phyloP scores from a whole-genome alignment of 495 filamentous ascomycete species.

The Astrothelium macrocarpum region DNA sequence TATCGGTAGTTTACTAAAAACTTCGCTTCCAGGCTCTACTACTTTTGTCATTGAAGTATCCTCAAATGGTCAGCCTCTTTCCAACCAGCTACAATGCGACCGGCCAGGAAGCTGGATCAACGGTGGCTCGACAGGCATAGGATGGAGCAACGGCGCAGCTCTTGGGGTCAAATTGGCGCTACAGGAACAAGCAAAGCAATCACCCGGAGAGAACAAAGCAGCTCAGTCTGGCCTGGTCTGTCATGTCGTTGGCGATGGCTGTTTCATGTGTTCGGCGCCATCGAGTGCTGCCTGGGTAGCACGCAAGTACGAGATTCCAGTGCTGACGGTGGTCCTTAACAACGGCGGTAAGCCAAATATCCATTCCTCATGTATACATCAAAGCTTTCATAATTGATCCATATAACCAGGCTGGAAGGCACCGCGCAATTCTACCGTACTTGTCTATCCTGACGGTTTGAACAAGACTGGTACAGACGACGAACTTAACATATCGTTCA shows the following conservation, averaged over 20 bases:
- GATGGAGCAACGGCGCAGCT: constrained; percentile 33
- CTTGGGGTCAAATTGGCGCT: constrained; percentile 26
- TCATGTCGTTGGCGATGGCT: constrained; percentile 31
- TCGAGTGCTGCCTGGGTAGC: constrained; percentile 29
- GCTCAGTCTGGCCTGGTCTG: constrained; percentile 10
- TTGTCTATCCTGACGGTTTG: constrained; percentile 76
- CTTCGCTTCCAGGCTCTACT: constrained; percentile 35
- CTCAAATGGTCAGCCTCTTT: constrained; percentile 20
- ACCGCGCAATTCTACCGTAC: constrained; percentile 60
- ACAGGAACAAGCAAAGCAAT: neutral
- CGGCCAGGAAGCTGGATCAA: constrained; percentile 31
- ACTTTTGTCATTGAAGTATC: constrained; percentile 32
- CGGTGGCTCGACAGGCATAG: constrained; percentile 30
- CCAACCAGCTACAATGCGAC: constrained; percentile 27
- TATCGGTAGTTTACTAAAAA: constrained; percentile 23
- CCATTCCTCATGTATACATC: neutral
- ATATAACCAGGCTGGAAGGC: constrained; percentile 64
- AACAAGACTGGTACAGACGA: constrained; percentile 65
- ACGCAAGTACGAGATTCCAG: constrained; percentile 28
- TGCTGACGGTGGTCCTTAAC: constrained; percentile 32
- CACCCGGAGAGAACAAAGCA: constrained; percentile 27
- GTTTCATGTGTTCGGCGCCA: constrained; percentile 32
- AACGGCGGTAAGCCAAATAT: constrained; percentile 26
- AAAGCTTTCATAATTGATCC: constrained; percentile 5
- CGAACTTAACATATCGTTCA: constrained; percentile 77